A percentile compares a stretch with the other conserved stretches of the same genome.
Evolutionary conservation across 129 eudicot genomes (phyloP).

Genomic region (Flaveria brownii): DNA sequence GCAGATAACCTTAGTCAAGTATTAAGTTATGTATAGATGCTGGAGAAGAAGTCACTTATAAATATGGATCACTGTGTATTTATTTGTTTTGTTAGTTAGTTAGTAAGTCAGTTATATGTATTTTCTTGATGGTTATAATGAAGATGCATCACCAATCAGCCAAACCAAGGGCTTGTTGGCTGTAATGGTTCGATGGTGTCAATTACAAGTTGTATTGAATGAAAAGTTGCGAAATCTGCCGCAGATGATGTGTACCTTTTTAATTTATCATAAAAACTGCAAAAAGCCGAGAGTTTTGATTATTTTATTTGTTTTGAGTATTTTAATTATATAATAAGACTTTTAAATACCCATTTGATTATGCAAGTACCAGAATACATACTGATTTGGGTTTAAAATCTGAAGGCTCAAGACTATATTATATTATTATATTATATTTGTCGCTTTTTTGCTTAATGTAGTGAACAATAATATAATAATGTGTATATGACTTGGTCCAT

Average conservation of each 20-base stretch:
- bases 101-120: neutral
- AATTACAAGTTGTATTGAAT: neutral
- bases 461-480: too few species aligned
- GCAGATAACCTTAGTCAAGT: too few species aligned
- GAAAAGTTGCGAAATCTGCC: neutral
- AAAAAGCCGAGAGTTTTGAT: too few species aligned
- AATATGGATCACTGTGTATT: neutral
- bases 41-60: neutral
- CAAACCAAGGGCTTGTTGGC: neutral
- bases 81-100: neutral
- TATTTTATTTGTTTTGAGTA: too few species aligned
- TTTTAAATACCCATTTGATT: too few species aligned
- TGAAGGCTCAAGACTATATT: too few species aligned
- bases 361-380: too few species aligned
- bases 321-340: too few species aligned
- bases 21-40: constrained; percentile 3
- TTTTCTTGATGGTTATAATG: constrained; percentile 5
- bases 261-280: too few species aligned
- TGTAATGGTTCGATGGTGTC: neutral
- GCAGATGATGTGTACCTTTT: neutral
- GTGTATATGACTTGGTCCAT: neutral
- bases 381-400: too few species aligned
- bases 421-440: too few species aligned
- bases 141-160: constrained; percentile 3
- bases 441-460: too few species aligned